Evolutionary conservation across 495 filamentous ascomycete genomes (phyloP), one percentile per base, ranked within the genome.

Genomic region (Xylaria telfairii): DNA sequence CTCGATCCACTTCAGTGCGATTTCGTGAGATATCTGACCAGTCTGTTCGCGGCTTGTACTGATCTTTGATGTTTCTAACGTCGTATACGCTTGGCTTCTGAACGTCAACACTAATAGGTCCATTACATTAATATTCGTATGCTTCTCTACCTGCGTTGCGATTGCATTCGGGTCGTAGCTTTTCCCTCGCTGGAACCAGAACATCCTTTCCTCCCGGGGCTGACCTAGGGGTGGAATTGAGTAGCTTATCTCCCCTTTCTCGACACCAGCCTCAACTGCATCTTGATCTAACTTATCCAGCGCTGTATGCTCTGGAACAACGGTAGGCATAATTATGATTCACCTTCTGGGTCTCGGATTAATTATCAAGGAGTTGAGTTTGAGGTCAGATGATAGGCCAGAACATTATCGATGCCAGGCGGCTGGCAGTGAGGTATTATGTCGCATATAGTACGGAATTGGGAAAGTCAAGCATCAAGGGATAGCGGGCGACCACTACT

Each of bases 111-210:
- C 72, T 13, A 62, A 26, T 62, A 34, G 6, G 26, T n/a, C 15
- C 8, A 4, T 13, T 15, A n/a, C 44, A 10, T 8, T 28, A 21
- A 10, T 24, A 19, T 10, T 5, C 28, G 30, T 28, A 15, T 21
- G 30, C 7, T 32, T 26, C 1, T 69, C 57, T 73, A 77, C 81
- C 76, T 87, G 85, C 0, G 90, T 92, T 1, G 90, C 90, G 41
- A 90, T 86, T 21, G 85, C 86, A 62, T 86, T 78, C 0, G 83
- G 82, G 61, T 90, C 83, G 34, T 83, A 81, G 0, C 72, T 56
- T 53, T 75, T 80, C 28, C 67, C 59, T 26, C 79, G 77, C 62
- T 85, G 83, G 51, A 80, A 87, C 78, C 80, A 87, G 47, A 86
- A 83, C 26, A 77, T 75, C 69, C 77, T 83, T 69, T 78, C 77